Evolutionary conservation across 805 yeast genomes (phyloP).

Genomic region (Yamadazyma kitorensis): DNA sequence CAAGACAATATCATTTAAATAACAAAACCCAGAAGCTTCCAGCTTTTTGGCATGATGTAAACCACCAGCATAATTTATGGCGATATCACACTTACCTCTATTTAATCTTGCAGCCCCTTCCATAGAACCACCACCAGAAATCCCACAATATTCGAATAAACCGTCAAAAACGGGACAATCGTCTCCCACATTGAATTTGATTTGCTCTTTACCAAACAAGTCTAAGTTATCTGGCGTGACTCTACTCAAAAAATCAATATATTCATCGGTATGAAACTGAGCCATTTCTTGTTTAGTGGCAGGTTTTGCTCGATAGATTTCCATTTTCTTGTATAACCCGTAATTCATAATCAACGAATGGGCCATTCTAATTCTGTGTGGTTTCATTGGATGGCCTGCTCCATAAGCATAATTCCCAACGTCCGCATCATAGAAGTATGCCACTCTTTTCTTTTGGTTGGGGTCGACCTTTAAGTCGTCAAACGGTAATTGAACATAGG

Average conservation of each 20-base stretch:
- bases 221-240: conserved; percentile 93
- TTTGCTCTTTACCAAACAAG: conserved; percentile 81
- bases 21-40: conserved; percentile 96
- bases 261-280: conserved; percentile 97
- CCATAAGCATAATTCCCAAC: conserved; percentile 98
- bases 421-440: conserved; percentile 59
- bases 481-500: conserved; percentile 43
- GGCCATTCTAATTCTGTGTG: conserved; percentile 98
- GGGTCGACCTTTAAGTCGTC: conserved; percentile 44
- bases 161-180: conserved; percentile 97
- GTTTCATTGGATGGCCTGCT: conserved; percentile 99
- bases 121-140: conserved; percentile 91
- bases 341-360: conserved; percentile 96
- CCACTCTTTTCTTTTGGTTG: conserved; percentile 39
- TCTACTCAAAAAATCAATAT: conserved; percentile 85
- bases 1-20: conserved; percentile 89
- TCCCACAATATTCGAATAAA: conserved; percentile 83
- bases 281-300: conserved; percentile 98
- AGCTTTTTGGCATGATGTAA: conserved; percentile 96
- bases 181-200: conserved; percentile 93
- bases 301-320: conserved; percentile 93
- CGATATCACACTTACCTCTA: conserved; percentile 88
- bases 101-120: conserved; percentile 89
- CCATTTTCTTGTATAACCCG: conserved; percentile 95
- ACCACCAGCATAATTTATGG: conserved; percentile 97